Conservation (phyloP, 2,329 filamentous ascomycete genomes). For the Clarireedia monteithiana region DNA sequence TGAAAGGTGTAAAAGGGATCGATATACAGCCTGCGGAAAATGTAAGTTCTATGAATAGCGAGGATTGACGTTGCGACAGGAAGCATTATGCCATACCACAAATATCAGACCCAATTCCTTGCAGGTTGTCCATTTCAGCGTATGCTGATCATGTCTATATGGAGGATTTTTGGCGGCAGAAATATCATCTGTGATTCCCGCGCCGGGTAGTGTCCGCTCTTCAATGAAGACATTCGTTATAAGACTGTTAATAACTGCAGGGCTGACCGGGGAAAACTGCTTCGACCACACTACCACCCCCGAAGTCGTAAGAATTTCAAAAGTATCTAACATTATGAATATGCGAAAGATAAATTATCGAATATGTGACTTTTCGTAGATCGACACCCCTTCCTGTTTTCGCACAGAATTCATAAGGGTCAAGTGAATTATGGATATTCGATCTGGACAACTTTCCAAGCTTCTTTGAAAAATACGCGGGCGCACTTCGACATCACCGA, state of each 20-base stretch:
- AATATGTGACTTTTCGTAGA: background rate
- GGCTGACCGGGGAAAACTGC: constrained; percentile 70
- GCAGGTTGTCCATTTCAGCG: constrained; percentile 83
- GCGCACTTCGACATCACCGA: constrained; percentile 2
- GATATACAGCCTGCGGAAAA: constrained; percentile 73
- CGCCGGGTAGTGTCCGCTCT: constrained; percentile 61
- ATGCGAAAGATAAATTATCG: background rate
- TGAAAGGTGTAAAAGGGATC: constrained; percentile 85
- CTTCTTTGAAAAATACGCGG: background rate
- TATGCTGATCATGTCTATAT: constrained; percentile 90
- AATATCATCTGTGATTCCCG: constrained; percentile 50
- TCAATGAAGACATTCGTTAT: constrained; percentile 98
- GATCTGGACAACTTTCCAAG: background rate
- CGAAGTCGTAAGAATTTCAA: constrained; percentile 92
- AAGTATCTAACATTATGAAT: constrained; percentile 76
- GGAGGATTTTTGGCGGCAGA: constrained; percentile 59
- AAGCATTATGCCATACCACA: constrained; percentile 51
- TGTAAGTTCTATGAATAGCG: background rate
- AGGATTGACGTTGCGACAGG: background rate
- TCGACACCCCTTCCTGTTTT: too few relatives aligned
- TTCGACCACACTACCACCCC: constrained; percentile 96
- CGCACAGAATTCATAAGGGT: too few relatives aligned
- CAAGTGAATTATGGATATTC: too few relatives aligned
- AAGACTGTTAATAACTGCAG: constrained; percentile 83
- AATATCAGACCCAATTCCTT: constrained; percentile 95